Base-by-base conservation (phyloP, 139 green algal genomes). In the Chlorella sp. region DNA sequence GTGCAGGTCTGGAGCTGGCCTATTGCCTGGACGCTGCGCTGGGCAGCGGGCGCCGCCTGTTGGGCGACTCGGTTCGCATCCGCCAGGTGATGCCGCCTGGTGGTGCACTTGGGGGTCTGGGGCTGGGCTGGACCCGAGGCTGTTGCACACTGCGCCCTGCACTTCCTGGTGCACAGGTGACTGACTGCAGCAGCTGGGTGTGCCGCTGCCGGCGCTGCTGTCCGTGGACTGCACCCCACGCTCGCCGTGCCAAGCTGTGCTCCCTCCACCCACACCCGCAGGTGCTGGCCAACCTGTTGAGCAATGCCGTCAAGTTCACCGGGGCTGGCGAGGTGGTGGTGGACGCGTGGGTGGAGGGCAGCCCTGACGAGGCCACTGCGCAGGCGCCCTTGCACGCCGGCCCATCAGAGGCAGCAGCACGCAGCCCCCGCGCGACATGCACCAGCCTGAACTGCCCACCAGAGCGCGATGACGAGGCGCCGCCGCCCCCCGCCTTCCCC, bases 291-390 rank as follows among this genome's bases (percentile, higher is more conserved):
- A 91, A 93, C 85, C 72, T 96, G 76, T 79, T 95, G 64, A 91
- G 86, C 73, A 97, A 97, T 55, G 94, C 94, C 1, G 87, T 97
- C 74, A 97, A 97, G 88, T 96, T 95, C 85, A 96, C 91, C 32
- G 11, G 81, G 6, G 12, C 18, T 3, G 94, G 94, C 3, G 87
- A 94, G 85, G 87, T 93, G 83, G 83, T 91, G 25, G 84, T 94
- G 71, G 60, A 67, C 0, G 83, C 36, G 6, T 41, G 34, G 76
- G 44, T 74, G 25, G 82, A 87, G 47, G 25, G 69, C 69, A 44
- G 69, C 36, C n/a, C 36, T 75, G 21, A 32, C 15, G 51, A 60
- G 11, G 25, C 20, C 60, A 4, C 60, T 13, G 21, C 60, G 30
- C 25, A 28, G 17, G 64, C 64, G 28, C 28, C 28, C 2, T 5